phyloP scores from a whole-genome alignment of 352 stramenopile species.

The Phytophthora pisi region DNA sequence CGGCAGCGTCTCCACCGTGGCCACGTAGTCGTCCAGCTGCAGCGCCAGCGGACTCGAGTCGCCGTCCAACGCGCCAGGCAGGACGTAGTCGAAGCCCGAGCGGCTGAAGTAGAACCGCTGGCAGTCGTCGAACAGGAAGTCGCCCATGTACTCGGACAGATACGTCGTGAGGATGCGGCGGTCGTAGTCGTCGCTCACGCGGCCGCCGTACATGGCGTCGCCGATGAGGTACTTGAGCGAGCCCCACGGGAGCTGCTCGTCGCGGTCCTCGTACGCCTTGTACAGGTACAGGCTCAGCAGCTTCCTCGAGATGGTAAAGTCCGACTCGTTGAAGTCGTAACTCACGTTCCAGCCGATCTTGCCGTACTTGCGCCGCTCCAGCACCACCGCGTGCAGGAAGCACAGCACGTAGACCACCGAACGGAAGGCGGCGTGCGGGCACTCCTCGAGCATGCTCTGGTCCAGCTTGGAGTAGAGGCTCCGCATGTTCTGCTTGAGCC shows the following conservation, averaged over 20 bases:
- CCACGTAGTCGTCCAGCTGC: slow-evolving; percentile 79
- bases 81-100: slow-evolving; percentile 94
- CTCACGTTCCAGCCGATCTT: slow-evolving; percentile 98
- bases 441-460: slow-evolving; percentile 91
- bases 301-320: slow-evolving; percentile 94
- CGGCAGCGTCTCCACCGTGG: slow-evolving; percentile 90
- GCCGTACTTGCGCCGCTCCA: slow-evolving; percentile 96
- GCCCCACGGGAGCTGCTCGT: slow-evolving; percentile 95
- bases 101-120: slow-evolving; percentile 94
- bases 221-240: slow-evolving; percentile 96
- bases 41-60: slow-evolving; percentile 18
- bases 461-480: slow-evolving; percentile 93
- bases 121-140: slow-evolving; percentile 96
- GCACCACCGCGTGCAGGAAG: slow-evolving; percentile 95
- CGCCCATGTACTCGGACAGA: slow-evolving; percentile 96
- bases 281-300: slow-evolving; percentile 93
- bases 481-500: slow-evolving; percentile 97
- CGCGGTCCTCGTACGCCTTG: slow-evolving; percentile 92
- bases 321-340: slow-evolving; percentile 98
- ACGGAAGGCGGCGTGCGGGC: slow-evolving; percentile 91
- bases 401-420: slow-evolving; percentile 96
- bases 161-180: slow-evolving; percentile 94
- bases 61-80: slow-evolving; percentile 50
- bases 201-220: slow-evolving; percentile 97
- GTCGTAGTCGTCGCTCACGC: slow-evolving; percentile 97